Percentiles rank a stretch among this genome's conserved stretches.
These are phyloP conservation scores for Boletus edulis DNA, from an alignment of 768 basidiomycete genomes.

Conservation along the genomic window DNA sequence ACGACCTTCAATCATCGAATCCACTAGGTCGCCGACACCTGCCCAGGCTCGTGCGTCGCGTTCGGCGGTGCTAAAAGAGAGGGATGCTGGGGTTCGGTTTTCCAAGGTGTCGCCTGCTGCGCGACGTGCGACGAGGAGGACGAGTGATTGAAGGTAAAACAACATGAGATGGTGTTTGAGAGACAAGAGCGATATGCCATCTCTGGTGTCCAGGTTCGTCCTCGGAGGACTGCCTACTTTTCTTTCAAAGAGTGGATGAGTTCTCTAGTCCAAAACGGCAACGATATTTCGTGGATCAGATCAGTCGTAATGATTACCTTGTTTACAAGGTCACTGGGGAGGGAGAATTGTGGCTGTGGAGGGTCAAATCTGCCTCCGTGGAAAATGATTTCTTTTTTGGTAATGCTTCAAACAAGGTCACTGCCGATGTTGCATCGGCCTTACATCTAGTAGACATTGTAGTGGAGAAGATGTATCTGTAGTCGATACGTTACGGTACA, in stretches of 20 bases:
- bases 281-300: constrained; percentile 20
- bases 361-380: too few species aligned
- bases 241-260: constrained; percentile 51
- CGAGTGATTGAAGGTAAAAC: constrained; percentile 81
- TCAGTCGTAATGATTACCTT: too few species aligned
- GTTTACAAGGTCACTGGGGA: too few species aligned
- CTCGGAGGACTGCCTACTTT: constrained; percentile 36
- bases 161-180: constrained; percentile 83
- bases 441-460: not conserved
- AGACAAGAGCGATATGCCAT: constrained; percentile 90
- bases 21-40: constrained; percentile 71
- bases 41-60: constrained; percentile 56
- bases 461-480: too few species aligned
- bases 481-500: too few species aligned
- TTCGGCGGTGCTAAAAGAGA: constrained; percentile 51
- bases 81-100: constrained; percentile 45
- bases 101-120: constrained; percentile 62
- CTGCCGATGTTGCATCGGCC: too few species aligned
- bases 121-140: constrained; percentile 70
- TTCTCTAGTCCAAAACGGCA: constrained; percentile 45
- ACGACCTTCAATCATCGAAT: constrained; percentile 74
- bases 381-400: too few species aligned
- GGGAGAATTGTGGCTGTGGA: too few species aligned
- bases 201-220: constrained; percentile 50
- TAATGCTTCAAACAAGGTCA: too few species aligned